Percentiles rank a stretch among this genome's conserved stretches.
Conservation (phyloP, 1,139 yeast species). For the Geotrichum bryndzae region DNA sequence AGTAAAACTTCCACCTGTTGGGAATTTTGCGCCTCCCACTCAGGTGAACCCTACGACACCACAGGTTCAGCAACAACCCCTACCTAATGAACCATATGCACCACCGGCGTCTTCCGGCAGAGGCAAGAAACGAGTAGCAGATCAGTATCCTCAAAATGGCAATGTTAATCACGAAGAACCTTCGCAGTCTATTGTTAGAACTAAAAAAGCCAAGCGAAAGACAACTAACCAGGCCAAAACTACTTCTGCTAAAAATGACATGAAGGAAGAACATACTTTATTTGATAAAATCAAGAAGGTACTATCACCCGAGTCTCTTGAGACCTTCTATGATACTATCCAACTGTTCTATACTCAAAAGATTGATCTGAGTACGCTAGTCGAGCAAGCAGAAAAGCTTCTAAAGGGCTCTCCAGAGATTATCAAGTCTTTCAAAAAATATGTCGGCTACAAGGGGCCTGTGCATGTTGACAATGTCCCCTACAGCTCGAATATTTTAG, state of each 20-base stretch:
- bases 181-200: neutral
- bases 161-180: neutral
- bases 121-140: neutral
- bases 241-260: slow-evolving; percentile 2
- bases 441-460: neutral
- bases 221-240: slow-evolving; percentile 5
- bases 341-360: neutral
- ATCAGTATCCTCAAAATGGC: slow-evolving; percentile 1
- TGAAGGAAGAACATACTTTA: neutral
- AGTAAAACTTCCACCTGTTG: slow-evolving; percentile 83
- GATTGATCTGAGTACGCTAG: neutral
- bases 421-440: neutral
- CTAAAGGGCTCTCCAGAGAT: neutral
- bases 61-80: neutral
- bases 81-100: neutral
- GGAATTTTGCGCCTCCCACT: slow-evolving; percentile 81
- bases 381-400: neutral
- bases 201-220: slow-evolving; percentile 19
- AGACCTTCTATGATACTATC: neutral
- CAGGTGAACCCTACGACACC: slow-evolving; percentile 4
- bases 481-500: slow-evolving; percentile 84
- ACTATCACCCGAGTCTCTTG: neutral
- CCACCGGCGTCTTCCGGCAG: slow-evolving; percentile 1
- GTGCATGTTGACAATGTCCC: slow-evolving; percentile 74
- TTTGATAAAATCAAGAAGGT: neutral